Evolutionary conservation across 352 stramenopile genomes (phyloP), one percentile per base, ranked within the genome.

Genomic region (Phytophthora tubulina): DNA sequence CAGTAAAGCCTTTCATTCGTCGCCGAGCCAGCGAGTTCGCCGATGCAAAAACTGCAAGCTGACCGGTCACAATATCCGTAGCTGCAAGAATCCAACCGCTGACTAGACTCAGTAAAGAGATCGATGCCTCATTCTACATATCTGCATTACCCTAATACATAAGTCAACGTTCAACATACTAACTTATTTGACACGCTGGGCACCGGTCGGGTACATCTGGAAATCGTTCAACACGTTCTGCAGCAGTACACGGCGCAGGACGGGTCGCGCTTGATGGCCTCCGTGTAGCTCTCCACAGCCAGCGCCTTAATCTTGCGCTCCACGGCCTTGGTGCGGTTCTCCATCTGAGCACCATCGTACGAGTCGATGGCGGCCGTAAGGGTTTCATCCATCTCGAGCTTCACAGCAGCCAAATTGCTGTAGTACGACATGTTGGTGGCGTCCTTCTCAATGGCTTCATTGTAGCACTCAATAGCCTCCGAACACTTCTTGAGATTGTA

Each of bases 241-340:
- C 72, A 99, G 70, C 98, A 98, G 89, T 99, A 99, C 30, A 98
- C 81, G 11, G 98, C 93, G 88, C 97, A 99, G 21, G 94, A 97
- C 15, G 98, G 98, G 75, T 99, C 96, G 52, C 98, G 93, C 83
- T 99, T 99, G 66, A 99, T 98, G n/a, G 98, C 98, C 78, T 99
- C 98, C 77, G 86, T 97, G 88, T 99, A 99, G 54, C 96, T 84
- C 68, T 94, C 85, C 51, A 99, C 96, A 3, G 97, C 95, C 64
- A 97, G 94, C 52, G 89, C 83, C 84, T 99, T 99, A 75, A 98
- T 91, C 80, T 97, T 98, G 69, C 90, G 91, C 76, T 99, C 92
- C 56, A 98, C 96, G 3, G 97, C 95, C 71, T 97, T 97, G 33
- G 91, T 91, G 62, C 87, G 86, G 76, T 91, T 93, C 79, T 97